Conservation (phyloP, 768 basidiomycete species). For the Dacryopinax primogenitus region DNA sequence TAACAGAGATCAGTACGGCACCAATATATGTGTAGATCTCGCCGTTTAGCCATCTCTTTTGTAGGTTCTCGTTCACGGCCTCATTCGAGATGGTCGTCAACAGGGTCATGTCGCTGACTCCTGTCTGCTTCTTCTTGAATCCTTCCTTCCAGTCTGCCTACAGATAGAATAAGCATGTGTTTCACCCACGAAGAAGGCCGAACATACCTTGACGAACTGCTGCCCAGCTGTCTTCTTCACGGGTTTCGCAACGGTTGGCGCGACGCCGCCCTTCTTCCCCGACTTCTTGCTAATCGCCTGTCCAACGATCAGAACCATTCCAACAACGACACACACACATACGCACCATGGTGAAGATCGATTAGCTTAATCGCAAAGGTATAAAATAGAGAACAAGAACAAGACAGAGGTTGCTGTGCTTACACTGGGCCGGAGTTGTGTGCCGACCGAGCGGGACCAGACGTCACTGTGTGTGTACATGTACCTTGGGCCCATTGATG, state of each 20-base stretch:
- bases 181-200: not conserved
- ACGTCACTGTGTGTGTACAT: not conserved
- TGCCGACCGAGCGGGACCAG: conserved; percentile 1
- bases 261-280: not conserved
- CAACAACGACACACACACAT: not conserved
- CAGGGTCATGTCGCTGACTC: conserved; percentile 97
- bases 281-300: conserved; percentile 9
- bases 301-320: not conserved
- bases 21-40: conserved; percentile 99
- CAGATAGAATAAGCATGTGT: not conserved
- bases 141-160: conserved; percentile 99
- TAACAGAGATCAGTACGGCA: conserved; percentile 96
- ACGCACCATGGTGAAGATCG: not conserved
- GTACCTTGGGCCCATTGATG: not conserved
- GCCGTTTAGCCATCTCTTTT: conserved; percentile 86
- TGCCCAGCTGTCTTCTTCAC: conserved; percentile 1
- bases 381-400: not conserved
- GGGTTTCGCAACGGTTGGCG: not conserved
- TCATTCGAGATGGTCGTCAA: conserved; percentile 95
- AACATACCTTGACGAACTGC: conserved; percentile 3
- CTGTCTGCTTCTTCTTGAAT: conserved; percentile 99
- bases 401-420: not conserved
- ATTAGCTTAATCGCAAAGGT: not conserved
- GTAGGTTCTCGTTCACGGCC: conserved; percentile 91
- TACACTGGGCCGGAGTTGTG: not conserved